A percentile compares a stretch with the other conserved stretches of the same genome.
phyloP scores from a whole-genome alignment of 2,329 filamentous ascomycete species.

The Cladophialophora psammophila region DNA sequence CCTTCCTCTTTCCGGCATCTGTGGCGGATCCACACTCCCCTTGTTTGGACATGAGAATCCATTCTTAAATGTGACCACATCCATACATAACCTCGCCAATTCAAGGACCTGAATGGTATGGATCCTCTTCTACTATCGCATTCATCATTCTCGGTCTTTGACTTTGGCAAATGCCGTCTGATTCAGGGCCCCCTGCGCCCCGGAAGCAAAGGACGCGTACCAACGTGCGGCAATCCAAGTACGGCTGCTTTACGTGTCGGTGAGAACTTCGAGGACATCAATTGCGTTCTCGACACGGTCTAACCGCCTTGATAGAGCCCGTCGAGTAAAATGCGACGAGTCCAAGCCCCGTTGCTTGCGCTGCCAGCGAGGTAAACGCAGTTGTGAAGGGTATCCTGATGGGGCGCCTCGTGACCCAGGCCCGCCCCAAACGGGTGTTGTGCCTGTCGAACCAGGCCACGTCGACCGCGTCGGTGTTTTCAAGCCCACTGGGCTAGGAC shows the following conservation, averaged over 20 bases:
- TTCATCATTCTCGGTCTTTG: conserved; percentile 15
- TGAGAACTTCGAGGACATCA: neutral
- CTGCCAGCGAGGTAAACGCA: conserved; percentile 11
- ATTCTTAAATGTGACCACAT: neutral
- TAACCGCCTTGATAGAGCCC: neutral
- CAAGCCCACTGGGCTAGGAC: neutral
- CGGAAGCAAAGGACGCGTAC: conserved; percentile 15
- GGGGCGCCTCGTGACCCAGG: neutral
- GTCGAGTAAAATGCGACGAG: conserved; percentile 25
- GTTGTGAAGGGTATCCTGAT: conserved; percentile 14
- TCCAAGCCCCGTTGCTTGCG: conserved; percentile 13
- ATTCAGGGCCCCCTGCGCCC: neutral
- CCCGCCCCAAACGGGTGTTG: neutral
- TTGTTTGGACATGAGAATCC: neutral
- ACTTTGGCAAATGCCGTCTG: neutral
- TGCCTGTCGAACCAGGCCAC: neutral
- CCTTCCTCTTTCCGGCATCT: neutral
- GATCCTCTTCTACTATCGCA: neutral
- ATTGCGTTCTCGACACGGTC: neutral
- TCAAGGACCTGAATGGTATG: neutral
- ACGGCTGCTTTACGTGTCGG: conserved; percentile 26
- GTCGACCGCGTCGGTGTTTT: neutral
- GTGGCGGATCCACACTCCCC: neutral
- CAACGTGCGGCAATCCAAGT: conserved; percentile 25
- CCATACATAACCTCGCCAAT: neutral